Base-by-base conservation (phyloP, 2,329 filamentous ascomycete genomes). In the Elsinoe ampelina region DNA sequence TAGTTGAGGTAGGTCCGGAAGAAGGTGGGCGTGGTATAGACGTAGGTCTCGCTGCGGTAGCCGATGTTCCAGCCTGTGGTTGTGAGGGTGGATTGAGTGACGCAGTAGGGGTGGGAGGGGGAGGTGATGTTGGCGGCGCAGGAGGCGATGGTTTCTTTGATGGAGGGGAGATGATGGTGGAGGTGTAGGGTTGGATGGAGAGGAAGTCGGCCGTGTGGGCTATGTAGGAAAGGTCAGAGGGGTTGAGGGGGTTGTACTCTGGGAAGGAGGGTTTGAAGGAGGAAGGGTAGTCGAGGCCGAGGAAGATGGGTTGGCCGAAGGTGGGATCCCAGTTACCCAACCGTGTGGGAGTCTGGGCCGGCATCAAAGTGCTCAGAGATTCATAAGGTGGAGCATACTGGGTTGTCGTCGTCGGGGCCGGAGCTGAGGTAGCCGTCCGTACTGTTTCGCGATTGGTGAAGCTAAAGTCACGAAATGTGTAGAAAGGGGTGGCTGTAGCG, bases 1-100 rank as follows among this genome's bases (percentile, higher is more conserved):
- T 83, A 84, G 61, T 72, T 76, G 3, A 82, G 70, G 60, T 79
- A 77, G 55, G 71, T 73, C 54, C 79, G 74, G n/a, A 85, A 73
- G 61, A 81, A 83, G 1, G 72, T 73, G 0, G 81, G 81, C 0
- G 81, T 78, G 34, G 78, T 77, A 66, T 83, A 82, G n/a, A 79
- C 75, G 62, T 82, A 81, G 1, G 72, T 72, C 34, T 80, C 70
- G 1, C 78, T 80, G 11, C 73, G 71, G 59, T 82, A 81, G 17
- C 69, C 68, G 22, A 69, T 64, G 30, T 63, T 62, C 69, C 68
- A 71, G 39, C 67, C 67, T 13, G 42, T 55, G 36, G 60, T 54
- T 39, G 67, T 65, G 5, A 62, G 56, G n/a, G 66, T 66, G 10
- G 66, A 64, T 5, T 63, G 60, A 48, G 67, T 68, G 54, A 65